Evolutionary conservation across 139 green algal species (phyloP), one percentile per base, ranked within the genome.

Genomic region (Micromonas commoda): DNA sequence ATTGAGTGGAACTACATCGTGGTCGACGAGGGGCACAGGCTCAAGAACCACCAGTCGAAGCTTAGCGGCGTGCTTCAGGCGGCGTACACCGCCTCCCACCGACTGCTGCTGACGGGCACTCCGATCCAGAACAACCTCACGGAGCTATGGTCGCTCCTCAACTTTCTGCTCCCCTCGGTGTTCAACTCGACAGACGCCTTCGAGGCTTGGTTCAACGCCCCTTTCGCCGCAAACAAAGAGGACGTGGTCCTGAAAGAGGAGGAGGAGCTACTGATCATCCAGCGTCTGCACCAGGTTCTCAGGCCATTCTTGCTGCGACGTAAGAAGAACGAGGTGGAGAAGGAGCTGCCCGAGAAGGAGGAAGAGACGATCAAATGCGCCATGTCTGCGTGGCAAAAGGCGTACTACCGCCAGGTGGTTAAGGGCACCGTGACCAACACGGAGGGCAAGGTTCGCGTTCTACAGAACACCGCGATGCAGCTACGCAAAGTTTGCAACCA

Each of bases 21-120:
- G 80, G 85, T 99, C 71, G 95, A 99, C 71, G 95, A 99, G 86
- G 95, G 95, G n/a, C 95, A 99, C 87, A 97, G 98, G 91, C 98
- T 99, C 86, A 99, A 99, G 88, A 99, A 99, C 86, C 98, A 95
- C 95, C 91, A 93, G 82, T 93, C 85, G 78, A 92, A 97, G 88
- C 85, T 93, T 19, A 98, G 95, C 95, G 92, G 97, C 87, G 96
- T 90, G 26, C 90, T 99, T 83, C 89, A n/a, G n/a, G n/a, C 98
- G 77, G 91, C 94, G 77, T 99, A 98, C 87, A 96, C 95, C 83
- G 87, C 85, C 77, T 94, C 95, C 82, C 90, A 92, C 60, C 85
- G 95, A 70, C 88, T 99, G 72, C 91, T 99, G 52, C 93, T 99
- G 77, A 99, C 95, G 21, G 91, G 92, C n/a, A 93, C 90, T 23